phyloP scores from a whole-genome alignment of 371 early-diverging fungal genomes.

The Smittium culicis region DNA sequence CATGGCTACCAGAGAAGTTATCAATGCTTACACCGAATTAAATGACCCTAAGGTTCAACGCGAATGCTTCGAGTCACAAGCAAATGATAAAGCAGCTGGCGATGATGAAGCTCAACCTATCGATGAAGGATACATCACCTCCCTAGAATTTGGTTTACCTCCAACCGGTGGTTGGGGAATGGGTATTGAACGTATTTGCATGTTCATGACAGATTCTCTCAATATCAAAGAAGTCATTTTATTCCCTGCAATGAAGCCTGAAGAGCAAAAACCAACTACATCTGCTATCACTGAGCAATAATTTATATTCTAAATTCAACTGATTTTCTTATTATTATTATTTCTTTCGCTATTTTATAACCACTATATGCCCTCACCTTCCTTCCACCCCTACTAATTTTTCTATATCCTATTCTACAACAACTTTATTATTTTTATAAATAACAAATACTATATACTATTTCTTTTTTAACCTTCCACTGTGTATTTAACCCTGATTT shows the following conservation, averaged over 20 bases:
- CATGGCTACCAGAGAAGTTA: conserved; percentile 97
- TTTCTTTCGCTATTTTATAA: no score
- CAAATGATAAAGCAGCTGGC: conserved; percentile 92
- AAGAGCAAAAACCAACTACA: conserved; percentile 23
- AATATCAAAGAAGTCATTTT: conserved; percentile 97
- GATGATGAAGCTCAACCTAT: conserved; percentile 99
- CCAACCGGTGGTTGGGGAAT: conserved; percentile 98
- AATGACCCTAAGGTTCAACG: conserved; percentile 98
- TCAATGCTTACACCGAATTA: conserved; percentile 97
- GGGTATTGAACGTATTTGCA: conserved; percentile 96
- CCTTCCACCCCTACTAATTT: no score
- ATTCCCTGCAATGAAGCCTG: conserved; percentile 89
- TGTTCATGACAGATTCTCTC: conserved; percentile 98
- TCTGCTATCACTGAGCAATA: not conserved
- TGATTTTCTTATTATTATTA: no score
- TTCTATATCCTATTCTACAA: no score
- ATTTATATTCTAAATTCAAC: not conserved
- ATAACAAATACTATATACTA: no score
- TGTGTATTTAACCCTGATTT: no score
- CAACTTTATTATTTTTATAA: no score
- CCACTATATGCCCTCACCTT: no score
- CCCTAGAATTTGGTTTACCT: conserved; percentile 97
- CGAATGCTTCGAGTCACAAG: conserved; percentile 95
- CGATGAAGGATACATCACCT: conserved; percentile 96
- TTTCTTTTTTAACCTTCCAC: no score